Conservation (phyloP, 1,284 basidiomycete genomes). For the Tylopilus orsonianus region DNA sequence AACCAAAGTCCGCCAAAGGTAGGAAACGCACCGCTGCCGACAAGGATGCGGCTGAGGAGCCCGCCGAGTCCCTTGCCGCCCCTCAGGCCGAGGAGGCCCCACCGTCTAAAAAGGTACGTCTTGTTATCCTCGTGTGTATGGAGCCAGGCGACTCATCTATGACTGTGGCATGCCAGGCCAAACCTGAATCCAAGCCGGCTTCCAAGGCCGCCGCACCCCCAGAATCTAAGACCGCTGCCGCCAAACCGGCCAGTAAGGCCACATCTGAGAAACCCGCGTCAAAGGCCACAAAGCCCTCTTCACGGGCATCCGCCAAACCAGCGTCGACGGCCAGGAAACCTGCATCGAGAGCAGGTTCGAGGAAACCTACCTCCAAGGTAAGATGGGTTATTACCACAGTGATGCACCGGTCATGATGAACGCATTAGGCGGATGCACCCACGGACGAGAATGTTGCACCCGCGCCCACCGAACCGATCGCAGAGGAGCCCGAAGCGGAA, state of each 20-base stretch:
- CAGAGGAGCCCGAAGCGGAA: constrained; percentile 53
- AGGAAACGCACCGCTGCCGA: constrained; percentile 49
- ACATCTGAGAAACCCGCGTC: constrained; percentile 36
- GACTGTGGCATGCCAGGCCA: constrained; percentile 14
- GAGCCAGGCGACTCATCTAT: not conserved
- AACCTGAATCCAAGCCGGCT: constrained; percentile 29
- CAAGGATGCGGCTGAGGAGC: constrained; percentile 35
- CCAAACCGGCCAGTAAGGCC: constrained; percentile 38
- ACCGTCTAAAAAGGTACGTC: constrained; percentile 52
- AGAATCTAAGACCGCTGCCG: constrained; percentile 25
- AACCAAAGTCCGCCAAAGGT: constrained; percentile 57
- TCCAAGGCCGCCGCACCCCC: constrained; percentile 27
- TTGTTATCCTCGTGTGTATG: not conserved
- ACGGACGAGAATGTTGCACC: constrained; percentile 39
- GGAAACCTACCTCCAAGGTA: constrained; percentile 43
- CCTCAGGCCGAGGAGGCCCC: constrained; percentile 39
- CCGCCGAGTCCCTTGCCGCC: constrained; percentile 39
- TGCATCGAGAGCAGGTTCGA: constrained; percentile 41
- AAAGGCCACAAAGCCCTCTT: constrained; percentile 35
- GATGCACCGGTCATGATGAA: constrained; percentile 1
- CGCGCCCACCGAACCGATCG: constrained; percentile 43
- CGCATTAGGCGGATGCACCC: constrained; percentile 40
- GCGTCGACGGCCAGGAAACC: constrained; percentile 44
- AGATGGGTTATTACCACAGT: constrained; percentile 18
- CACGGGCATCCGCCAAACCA: constrained; percentile 38